Evolutionary conservation across 1,284 basidiomycete species (phyloP).

Genomic region (Ganoderma lingzhi): DNA sequence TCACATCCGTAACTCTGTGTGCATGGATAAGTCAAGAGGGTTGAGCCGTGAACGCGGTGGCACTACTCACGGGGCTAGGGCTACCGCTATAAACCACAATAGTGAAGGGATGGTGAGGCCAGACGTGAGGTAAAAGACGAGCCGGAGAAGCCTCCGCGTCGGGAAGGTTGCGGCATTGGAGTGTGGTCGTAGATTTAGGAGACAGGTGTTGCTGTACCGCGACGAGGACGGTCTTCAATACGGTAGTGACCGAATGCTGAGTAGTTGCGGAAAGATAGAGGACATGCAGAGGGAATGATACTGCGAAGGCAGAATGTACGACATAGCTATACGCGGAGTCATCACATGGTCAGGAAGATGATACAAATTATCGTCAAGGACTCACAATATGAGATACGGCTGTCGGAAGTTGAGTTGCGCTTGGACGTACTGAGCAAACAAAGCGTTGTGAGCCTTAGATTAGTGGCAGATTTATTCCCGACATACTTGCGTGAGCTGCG

Average conservation of each 20-base stretch:
- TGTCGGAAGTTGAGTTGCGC: constrained; percentile 73
- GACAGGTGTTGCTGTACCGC: constrained; percentile 64
- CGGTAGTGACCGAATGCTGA: constrained; percentile 51
- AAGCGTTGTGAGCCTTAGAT: background rate
- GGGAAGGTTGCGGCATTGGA: constrained; percentile 49
- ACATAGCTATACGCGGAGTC: constrained; percentile 59
- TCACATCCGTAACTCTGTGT: constrained; percentile 76
- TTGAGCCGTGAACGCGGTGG: constrained; percentile 1
- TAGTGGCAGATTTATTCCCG: constrained; percentile 1
- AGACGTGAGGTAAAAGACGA: constrained; percentile 59
- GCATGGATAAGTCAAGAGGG: constrained; percentile 27
- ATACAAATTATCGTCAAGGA: constrained; percentile 10
- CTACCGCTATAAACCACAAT: constrained; percentile 78
- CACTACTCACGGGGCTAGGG: constrained; percentile 72
- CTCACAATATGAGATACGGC: constrained; percentile 83
- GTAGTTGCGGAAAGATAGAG: constrained; percentile 62
- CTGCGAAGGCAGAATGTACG: constrained; percentile 74
- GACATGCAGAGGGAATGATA: constrained; percentile 79
- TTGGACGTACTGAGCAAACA: constrained; percentile 70
- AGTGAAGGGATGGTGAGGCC: constrained; percentile 70
- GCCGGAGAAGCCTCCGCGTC: constrained; percentile 48
- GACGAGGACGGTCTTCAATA: constrained; percentile 57
- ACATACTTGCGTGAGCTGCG: constrained; percentile 73
- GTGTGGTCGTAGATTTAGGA: constrained; percentile 38
- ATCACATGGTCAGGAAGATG: background rate